Conservation (phyloP, 495 filamentous ascomycete species). For the Tuber brumale region DNA sequence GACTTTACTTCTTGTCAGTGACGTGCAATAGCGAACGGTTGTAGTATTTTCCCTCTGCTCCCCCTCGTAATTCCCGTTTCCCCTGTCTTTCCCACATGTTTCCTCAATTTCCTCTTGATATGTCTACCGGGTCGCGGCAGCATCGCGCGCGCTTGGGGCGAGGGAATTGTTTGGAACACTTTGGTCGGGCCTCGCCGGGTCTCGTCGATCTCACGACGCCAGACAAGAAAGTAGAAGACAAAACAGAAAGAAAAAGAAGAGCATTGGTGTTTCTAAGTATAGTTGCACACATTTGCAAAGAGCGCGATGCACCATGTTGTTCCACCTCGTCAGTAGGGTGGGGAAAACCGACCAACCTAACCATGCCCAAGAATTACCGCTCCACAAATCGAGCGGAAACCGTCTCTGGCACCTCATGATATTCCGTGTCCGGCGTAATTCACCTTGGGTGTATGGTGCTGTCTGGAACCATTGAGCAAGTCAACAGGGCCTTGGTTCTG, state of each 20-base stretch:
- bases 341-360: no score
- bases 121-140: background rate
- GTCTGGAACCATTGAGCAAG: no score
- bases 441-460: no score
- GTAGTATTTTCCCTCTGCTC: background rate
- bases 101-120: background rate
- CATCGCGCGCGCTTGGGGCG: background rate
- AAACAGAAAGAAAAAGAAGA: background rate
- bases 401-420: no score
- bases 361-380: no score
- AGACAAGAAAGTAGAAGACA: background rate
- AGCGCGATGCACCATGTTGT: no score
- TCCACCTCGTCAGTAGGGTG: no score
- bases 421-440: no score
- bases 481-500: no score
- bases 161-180: background rate
- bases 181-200: background rate
- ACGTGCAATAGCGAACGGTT: background rate
- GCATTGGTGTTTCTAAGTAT: background rate
- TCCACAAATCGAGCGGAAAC: no score
- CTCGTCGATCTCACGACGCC: background rate
- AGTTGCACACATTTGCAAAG: background rate
- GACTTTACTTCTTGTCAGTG: slow-evolving; percentile 1
- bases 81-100: no score
- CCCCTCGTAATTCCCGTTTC: background rate